Conservation (phyloP, 1,284 basidiomycete genomes). For the Tilletia setariae region DNA sequence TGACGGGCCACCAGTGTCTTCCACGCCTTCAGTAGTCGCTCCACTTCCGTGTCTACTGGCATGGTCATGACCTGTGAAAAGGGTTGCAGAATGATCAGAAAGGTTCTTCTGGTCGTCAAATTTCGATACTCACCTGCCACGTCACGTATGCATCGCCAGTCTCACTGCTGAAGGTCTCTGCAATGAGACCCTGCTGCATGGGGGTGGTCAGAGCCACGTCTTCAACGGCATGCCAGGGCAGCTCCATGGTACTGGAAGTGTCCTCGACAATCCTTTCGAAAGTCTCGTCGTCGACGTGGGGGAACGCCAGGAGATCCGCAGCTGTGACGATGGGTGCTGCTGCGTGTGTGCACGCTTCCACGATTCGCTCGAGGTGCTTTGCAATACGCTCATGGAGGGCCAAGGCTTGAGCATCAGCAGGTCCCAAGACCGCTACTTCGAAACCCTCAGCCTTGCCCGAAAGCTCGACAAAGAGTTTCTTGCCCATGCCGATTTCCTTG, state of each 20-base stretch:
- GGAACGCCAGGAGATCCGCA: neutral
- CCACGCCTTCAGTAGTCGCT: neutral
- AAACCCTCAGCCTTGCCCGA: neutral
- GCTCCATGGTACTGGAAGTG: neutral
- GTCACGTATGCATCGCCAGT: neutral
- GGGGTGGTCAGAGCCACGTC: neutral
- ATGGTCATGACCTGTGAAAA: neutral
- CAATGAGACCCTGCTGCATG: neutral
- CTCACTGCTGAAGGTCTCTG: neutral
- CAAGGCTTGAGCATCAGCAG: neutral
- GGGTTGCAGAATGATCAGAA: no score
- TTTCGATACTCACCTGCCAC: neutral
- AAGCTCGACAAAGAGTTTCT: neutral
- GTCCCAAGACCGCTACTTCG: neutral
- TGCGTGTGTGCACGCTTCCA: neutral
- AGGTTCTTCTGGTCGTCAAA: no score
- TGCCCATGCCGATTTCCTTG: neutral
- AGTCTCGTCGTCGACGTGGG: neutral
- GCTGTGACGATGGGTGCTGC: neutral
- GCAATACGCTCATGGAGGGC: neutral
- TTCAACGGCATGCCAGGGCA: neutral
- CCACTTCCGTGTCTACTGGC: neutral
- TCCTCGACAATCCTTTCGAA: neutral
- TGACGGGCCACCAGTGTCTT: neutral
- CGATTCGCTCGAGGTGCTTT: neutral